Evolutionary conservation across 306 rosid species (phyloP).

Genomic region (Urtica urens): DNA sequence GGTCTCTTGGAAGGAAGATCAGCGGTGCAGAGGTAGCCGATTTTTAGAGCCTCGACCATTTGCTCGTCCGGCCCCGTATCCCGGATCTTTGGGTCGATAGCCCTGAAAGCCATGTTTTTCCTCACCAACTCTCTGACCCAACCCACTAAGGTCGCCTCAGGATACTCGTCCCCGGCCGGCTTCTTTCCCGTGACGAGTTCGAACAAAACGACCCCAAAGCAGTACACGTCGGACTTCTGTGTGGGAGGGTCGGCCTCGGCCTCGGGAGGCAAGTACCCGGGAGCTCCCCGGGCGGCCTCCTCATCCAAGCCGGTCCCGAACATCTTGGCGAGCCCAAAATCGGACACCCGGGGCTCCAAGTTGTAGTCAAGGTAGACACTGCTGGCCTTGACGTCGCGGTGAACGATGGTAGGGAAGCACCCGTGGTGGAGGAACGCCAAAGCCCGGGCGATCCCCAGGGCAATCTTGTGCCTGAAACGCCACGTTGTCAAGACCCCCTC

Average conservation of each 20-base stretch:
- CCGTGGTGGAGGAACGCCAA: slow-evolving; percentile 94
- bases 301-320: slow-evolving; percentile 77
- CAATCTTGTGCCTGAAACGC: slow-evolving; percentile 84
- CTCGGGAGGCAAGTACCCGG: slow-evolving; percentile 88
- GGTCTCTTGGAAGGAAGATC: slow-evolving; percentile 90
- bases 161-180: slow-evolving; percentile 79
- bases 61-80: slow-evolving; percentile 48
- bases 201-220: slow-evolving; percentile 83
- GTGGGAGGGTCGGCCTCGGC: slow-evolving; percentile 56
- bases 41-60: slow-evolving; percentile 90
- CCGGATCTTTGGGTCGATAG: slow-evolving; percentile 70
- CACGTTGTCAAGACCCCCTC: slow-evolving; percentile 76
- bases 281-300: slow-evolving; percentile 61
- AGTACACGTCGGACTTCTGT: slow-evolving; percentile 83
- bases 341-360: slow-evolving; percentile 88
- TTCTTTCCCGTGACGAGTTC: slow-evolving; percentile 81
- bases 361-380: slow-evolving; percentile 83
- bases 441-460: slow-evolving; percentile 90
- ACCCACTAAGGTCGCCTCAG: slow-evolving; percentile 57
- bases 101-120: slow-evolving; percentile 48
- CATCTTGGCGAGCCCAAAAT: slow-evolving; percentile 83
- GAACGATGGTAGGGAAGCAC: slow-evolving; percentile 94
- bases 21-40: slow-evolving; percentile 93
- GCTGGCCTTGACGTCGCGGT: slow-evolving; percentile 85
- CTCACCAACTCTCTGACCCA: slow-evolving; percentile 85